Conservation (phyloP, 2,329 filamentous ascomycete genomes). For the Aspergillus piperis region DNA sequence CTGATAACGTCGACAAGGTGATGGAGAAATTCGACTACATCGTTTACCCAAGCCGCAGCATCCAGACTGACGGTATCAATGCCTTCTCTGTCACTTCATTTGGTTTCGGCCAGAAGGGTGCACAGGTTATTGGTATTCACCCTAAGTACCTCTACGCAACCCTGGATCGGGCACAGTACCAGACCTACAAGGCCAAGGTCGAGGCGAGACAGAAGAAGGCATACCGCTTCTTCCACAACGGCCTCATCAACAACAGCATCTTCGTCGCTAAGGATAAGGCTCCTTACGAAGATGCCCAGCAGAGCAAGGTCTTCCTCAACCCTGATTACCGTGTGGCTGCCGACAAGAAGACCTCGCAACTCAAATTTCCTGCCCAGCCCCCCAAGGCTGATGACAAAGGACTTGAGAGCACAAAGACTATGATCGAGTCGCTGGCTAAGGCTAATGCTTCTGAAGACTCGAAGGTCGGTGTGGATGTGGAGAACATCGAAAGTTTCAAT, state of each 20-base stretch:
- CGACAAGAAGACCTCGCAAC: slow-evolving; percentile 82
- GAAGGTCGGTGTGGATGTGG: slow-evolving; percentile 91
- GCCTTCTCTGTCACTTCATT: slow-evolving; percentile 99
- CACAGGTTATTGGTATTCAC: slow-evolving; percentile 95
- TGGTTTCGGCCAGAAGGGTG: slow-evolving; percentile 98
- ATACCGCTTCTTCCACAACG: slow-evolving; percentile 98
- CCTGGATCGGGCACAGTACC: slow-evolving; percentile 83
- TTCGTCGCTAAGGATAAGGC: slow-evolving; percentile 93
- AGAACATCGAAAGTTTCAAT: slow-evolving; percentile 83
- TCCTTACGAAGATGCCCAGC: slow-evolving; percentile 86
- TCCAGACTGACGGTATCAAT: slow-evolving; percentile 97
- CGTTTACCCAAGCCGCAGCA: slow-evolving; percentile 89
- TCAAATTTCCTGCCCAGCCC: slow-evolving; percentile 71
- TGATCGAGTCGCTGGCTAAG: slow-evolving; percentile 75
- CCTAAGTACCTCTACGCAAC: slow-evolving; percentile 93
- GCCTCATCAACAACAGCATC: slow-evolving; percentile 94
- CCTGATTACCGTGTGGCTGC: slow-evolving; percentile 80
- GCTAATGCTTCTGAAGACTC: slow-evolving; percentile 64
- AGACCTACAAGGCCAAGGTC: slow-evolving; percentile 82
- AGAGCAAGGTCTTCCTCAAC: slow-evolving; percentile 88
- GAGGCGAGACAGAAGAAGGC: slow-evolving; percentile 96
- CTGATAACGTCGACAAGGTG: slow-evolving; percentile 91
- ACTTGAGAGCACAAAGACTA: slow-evolving; percentile 66
- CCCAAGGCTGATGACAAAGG: slow-evolving; percentile 63
- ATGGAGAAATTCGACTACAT: slow-evolving; percentile 99